Base-by-base conservation (phyloP, 2,329 filamentous ascomycete genomes). In the Bipolaris sorokiniana region DNA sequence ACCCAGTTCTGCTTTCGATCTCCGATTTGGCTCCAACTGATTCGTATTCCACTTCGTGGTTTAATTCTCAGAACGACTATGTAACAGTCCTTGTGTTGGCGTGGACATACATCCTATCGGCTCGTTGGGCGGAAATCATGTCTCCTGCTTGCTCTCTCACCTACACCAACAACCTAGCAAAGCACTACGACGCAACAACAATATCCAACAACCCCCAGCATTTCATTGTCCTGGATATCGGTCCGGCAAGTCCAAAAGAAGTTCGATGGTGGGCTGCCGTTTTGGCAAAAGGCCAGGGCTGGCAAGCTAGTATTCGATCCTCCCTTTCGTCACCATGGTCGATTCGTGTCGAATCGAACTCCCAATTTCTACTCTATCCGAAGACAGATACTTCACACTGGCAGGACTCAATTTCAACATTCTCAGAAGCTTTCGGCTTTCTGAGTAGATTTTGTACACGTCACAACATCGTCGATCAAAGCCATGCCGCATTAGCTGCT, bases 81-180 rank as follows among this genome's bases (percentile, higher is more conserved):
- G n/a, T 47, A n/a, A 7, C 26, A 16, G 18, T 47, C 44, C 44
- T 47, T 10, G 26, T 34, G 26, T 33, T 47, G 20, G 44, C 44
- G 16, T 47, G 44, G 28, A 7, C 44, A 34, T 47, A 47, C 16
- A 34, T 47, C 28, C 16, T 47, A 31, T 47, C 44, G 20, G 44
- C 44, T 47, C 44, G 44, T 11, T 47, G 44, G 44, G 26, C 28
- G 10, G 44, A 47, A 34, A 18, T 47, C n/a, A 47, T 47, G n/a
- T 23, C 28, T 34, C 13, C 28, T 13, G n/a, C 26, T 33, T 47
- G 44, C 28, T 34, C 44, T 33, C 26, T 47, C 28, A 18, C 16
- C 26, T 47, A 47, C 7, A 47, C 44, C 28, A 2, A 33, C 28
- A 34, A 7, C 16, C n/a, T 34, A 7, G 28, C 26, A 33, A 16